Evolutionary conservation across 2,329 filamentous ascomycete species (phyloP).

Genomic region (Neoascochyta sp.): DNA sequence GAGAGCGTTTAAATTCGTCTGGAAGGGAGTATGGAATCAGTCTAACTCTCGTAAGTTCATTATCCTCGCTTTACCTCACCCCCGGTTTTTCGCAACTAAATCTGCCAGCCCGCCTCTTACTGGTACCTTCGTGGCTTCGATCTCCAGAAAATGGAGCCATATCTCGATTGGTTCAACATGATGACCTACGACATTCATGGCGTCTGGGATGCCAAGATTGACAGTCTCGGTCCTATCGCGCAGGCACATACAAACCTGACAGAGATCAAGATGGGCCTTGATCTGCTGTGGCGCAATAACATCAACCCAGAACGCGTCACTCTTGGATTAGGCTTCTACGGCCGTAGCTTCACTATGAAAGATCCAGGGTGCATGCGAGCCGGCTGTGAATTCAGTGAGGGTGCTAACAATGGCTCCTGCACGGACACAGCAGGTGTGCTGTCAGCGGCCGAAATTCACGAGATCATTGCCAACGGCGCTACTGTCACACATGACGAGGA

Average conservation of each 20-base stretch:
- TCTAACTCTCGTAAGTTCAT: too few species aligned
- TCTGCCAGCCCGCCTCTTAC: too few species aligned
- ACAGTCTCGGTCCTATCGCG: not conserved
- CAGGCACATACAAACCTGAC: conserved; percentile 35
- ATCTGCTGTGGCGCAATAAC: conserved; percentile 4
- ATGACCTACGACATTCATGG: conserved; percentile 49
- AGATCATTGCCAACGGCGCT: conserved; percentile 2
- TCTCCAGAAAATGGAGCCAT: conserved; percentile 10
- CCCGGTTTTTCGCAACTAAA: too few species aligned
- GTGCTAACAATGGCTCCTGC: conserved; percentile 2
- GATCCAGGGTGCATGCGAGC: conserved; percentile 10
- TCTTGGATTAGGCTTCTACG: conserved; percentile 47
- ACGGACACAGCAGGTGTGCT: conserved; percentile 4
- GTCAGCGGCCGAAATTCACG: conserved; percentile 3
- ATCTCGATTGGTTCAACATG: conserved; percentile 43
- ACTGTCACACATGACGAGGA: conserved; percentile 2
- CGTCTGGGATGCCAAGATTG: conserved; percentile 1
- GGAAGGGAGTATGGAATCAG: too few species aligned
- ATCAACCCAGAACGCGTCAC: conserved; percentile 35
- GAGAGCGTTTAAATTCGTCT: too few species aligned
- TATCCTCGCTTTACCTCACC: too few species aligned
- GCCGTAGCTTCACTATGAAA: conserved; percentile 26
- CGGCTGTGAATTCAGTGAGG: conserved; percentile 6
- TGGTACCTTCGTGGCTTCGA: conserved; percentile 27
- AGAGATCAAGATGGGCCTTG: conserved; percentile 47